Base-by-base conservation (phyloP, 2,329 filamentous ascomycete genomes). In the Arthrobotrys megalospora region DNA sequence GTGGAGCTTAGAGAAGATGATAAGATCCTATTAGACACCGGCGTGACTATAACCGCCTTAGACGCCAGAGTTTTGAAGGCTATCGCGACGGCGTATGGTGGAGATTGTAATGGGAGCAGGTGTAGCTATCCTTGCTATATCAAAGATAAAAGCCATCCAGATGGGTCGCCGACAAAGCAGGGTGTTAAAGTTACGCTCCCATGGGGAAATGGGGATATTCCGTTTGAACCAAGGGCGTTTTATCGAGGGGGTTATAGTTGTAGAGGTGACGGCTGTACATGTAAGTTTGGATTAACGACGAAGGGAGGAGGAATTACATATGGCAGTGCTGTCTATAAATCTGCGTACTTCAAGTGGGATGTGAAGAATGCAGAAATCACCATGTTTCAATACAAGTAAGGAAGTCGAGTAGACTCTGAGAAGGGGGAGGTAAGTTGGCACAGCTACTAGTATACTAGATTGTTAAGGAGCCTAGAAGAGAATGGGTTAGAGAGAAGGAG, bases 271-370 rank as follows among this genome's bases (percentile, higher is more conserved):
- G 11, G 14, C n/a, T 71, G 55, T 12, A 71, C 53, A 1, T 71
- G 67, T 43, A 63, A 38, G 24, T 24, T 71, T 14, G 45, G 67
- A 47, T 24, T 71, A 14, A 71, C 52, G 67, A 71, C 45, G 45
- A 63, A 53, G 55, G 32, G 34, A 16, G 34, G 16, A 19, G 43
- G 28, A 32, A 28, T 16, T 16, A 63, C 53, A 28, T 63, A 63
- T 16, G 55, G 55, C 24, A 63, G 67, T 24, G 67, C 53, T 11
- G 43, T 63, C 21, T 71, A 63, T 53, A 71, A 71, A 45, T 53
- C 55, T 34, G 53, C 28, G 14, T 71, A 63, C 19, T 71, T 71
- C 67, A 43, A 71, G 32, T 63, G 67, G 67, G 67, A 71, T 63
- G 67, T 71, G 24, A 55, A 28, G 55, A 64, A 71, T 21, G 32